These are phyloP conservation scores for Helichrysum umbraculigerum DNA, from an alignment of 129 eudicot genomes.

Conservation along the genomic window DNA sequence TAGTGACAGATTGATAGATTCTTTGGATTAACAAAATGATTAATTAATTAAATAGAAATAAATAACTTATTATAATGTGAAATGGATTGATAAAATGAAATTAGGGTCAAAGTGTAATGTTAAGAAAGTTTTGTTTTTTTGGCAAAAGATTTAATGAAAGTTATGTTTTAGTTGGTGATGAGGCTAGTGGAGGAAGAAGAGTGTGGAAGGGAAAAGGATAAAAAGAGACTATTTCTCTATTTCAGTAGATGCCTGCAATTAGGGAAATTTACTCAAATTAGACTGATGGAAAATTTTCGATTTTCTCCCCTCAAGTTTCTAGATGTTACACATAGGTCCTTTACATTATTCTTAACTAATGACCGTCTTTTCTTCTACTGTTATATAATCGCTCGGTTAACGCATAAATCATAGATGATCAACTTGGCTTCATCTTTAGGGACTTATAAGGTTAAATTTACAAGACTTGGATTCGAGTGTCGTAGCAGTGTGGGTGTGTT, in stretches of 20 bases:
- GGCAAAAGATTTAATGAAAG: neutral
- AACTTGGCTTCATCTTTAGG: too few species aligned
- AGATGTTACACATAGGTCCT: neutral
- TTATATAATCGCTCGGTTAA: too few species aligned
- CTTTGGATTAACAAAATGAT: slow-evolving; percentile 26
- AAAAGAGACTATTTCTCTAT: neutral
- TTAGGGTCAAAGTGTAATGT: slow-evolving; percentile 24
- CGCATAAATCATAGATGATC: too few species aligned
- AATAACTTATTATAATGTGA: neutral
- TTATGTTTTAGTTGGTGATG: neutral
- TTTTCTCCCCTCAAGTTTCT: neutral
- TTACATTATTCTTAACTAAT: too few species aligned
- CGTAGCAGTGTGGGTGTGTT: too few species aligned
- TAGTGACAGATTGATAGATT: slow-evolving; percentile 49
- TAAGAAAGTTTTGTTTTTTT: slow-evolving; percentile 8
- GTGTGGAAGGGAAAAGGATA: neutral
- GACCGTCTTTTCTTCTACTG: too few species aligned
- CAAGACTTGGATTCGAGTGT: too few species aligned
- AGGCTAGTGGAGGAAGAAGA: neutral
- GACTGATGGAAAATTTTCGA: neutral
- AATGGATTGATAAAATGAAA: slow-evolving; percentile 5
- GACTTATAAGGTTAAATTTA: too few species aligned
- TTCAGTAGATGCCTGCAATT: slow-evolving; percentile 15
- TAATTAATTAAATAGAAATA: neutral
- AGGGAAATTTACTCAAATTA: neutral